Evolutionary conservation across 768 basidiomycete species (phyloP).

Genomic region (Lactarius sp.): DNA sequence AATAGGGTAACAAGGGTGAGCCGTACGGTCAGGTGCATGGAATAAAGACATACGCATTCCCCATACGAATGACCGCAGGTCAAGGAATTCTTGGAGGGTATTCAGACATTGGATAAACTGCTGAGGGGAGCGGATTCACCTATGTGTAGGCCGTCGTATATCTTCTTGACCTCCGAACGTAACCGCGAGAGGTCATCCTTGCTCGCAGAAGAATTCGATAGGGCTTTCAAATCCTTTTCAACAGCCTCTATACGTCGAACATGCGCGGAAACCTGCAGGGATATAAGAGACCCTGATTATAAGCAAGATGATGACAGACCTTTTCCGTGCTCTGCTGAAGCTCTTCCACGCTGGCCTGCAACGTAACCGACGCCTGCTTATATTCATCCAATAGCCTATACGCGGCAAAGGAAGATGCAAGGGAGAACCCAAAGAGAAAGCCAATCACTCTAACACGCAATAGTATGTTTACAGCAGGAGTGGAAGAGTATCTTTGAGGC

Average conservation of each 20-base stretch:
- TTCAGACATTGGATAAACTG: slow-evolving; percentile 9
- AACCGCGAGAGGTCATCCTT: slow-evolving; percentile 79
- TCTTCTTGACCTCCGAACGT: slow-evolving; percentile 79
- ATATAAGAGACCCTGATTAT: not conserved
- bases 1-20: not conserved
- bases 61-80: slow-evolving; percentile 78
- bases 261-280: slow-evolving; percentile 68
- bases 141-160: slow-evolving; percentile 78
- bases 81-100: slow-evolving; percentile 60
- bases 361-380: slow-evolving; percentile 77
- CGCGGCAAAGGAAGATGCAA: slow-evolving; percentile 81
- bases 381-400: slow-evolving; percentile 90
- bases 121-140: slow-evolving; percentile 41
- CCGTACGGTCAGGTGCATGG: not conserved
- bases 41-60: slow-evolving; percentile 65
- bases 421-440: slow-evolving; percentile 84
- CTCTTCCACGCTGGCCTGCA: slow-evolving; percentile 85
- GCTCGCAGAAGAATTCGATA: slow-evolving; percentile 57
- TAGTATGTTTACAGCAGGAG: not conserved
- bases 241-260: slow-evolving; percentile 78
- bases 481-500: slow-evolving; percentile 18
- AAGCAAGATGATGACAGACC: slow-evolving; percentile 36
- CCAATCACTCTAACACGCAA: slow-evolving; percentile 62
- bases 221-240: slow-evolving; percentile 81
- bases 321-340: slow-evolving; percentile 79